Percentiles rank a stretch among this genome's conserved stretches.
phyloP scores from a whole-genome alignment of 352 stramenopile species.

The Globisporangium abappressorium region DNA sequence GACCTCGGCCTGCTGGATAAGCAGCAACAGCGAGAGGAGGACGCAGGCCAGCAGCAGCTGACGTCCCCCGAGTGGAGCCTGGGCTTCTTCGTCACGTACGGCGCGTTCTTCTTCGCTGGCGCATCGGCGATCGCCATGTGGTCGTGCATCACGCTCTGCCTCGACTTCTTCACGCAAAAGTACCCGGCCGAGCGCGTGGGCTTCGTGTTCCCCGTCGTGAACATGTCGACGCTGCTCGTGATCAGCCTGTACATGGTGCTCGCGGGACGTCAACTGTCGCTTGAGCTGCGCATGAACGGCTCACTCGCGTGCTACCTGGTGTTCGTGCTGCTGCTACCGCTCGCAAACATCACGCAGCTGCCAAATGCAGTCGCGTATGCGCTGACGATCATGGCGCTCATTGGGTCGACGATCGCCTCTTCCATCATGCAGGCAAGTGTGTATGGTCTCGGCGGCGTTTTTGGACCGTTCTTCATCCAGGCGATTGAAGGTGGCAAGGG shows the following conservation, averaged over 20 bases:
- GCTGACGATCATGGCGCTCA: constrained; percentile 56
- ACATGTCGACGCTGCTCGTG: constrained; percentile 80
- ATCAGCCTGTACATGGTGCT: constrained; percentile 83
- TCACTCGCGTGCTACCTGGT: constrained; percentile 50
- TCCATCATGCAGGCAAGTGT: constrained; percentile 71
- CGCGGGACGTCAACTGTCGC: constrained; percentile 53
- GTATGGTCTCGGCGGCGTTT: constrained; percentile 77
- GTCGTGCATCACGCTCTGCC: constrained; percentile 71
- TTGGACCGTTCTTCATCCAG: constrained; percentile 73
- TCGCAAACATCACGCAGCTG: constrained; percentile 58
- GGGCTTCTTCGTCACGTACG: constrained; percentile 66
- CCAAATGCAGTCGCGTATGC: constrained; percentile 44
- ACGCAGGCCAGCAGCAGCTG: background rate
- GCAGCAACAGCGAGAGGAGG: constrained; percentile 2
- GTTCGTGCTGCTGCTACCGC: constrained; percentile 55
- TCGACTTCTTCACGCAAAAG: constrained; percentile 64
- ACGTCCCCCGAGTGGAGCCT: constrained; percentile 18
- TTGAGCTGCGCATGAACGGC: constrained; percentile 54
- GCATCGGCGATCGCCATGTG: constrained; percentile 73
- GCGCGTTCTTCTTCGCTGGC: constrained; percentile 72
- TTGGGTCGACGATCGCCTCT: constrained; percentile 60
- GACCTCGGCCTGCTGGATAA: constrained; percentile 9
- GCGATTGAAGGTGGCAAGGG: constrained; percentile 78
- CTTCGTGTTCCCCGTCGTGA: constrained; percentile 82
- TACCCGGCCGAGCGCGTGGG: constrained; percentile 64